A percentile compares a stretch with the other conserved stretches of the same genome.
Conservation (phyloP, 176 grass and related monocot species). For the Juncus effusus region DNA sequence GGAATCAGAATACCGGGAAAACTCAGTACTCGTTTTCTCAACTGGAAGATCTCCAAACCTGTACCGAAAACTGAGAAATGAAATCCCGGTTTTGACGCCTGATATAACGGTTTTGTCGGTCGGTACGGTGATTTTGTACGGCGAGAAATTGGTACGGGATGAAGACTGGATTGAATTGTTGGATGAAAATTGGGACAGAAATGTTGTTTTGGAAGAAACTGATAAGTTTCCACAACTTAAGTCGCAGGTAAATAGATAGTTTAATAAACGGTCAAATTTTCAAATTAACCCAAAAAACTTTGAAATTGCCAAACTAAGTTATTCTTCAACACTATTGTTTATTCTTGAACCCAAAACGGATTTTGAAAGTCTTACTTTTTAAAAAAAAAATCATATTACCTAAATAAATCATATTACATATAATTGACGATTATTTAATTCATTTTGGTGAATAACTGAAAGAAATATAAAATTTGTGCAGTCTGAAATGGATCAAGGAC, state of each 20-base stretch:
- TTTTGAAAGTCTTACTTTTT: not conserved
- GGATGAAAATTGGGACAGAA: conserved; percentile 68
- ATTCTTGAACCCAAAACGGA: not conserved
- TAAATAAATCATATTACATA: not conserved
- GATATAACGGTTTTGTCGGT: conserved; percentile 92
- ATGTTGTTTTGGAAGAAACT: conserved; percentile 72
- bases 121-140: conserved; percentile 83
- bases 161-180: conserved; percentile 57
- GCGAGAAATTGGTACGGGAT: conserved; percentile 76
- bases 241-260: conserved; percentile 45
- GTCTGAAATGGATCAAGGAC: conserved; percentile 64
- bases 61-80: conserved; percentile 62
- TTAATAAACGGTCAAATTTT: not conserved
- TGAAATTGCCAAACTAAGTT: not conserved
- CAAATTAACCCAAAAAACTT: not conserved
- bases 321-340: not conserved
- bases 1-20: conserved; percentile 58
- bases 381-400: not conserved
- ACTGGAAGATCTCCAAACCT: conserved; percentile 64
- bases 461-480: conserved; percentile 32
- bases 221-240: conserved; percentile 54
- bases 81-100: conserved; percentile 74
- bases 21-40: conserved; percentile 76
- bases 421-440: not conserved
- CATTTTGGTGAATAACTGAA: conserved; percentile 12